Base-by-base conservation (phyloP, 2,329 filamentous ascomycete genomes). In the Phialophora verrucosa region DNA sequence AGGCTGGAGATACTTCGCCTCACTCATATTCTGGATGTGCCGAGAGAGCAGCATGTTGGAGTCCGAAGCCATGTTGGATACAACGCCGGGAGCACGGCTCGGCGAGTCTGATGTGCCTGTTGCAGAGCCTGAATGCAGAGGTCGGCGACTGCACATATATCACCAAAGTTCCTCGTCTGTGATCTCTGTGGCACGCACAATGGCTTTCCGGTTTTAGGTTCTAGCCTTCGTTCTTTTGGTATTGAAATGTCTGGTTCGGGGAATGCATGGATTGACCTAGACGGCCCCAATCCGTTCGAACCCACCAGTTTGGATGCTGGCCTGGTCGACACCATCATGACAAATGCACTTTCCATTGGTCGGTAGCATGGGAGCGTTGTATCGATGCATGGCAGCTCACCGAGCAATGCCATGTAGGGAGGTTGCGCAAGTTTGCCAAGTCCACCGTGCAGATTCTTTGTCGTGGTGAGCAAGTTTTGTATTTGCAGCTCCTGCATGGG, bases 1-100 rank as follows among this genome's bases (percentile, higher is more conserved):
- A 56, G 77, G 78, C 71, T 81, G 78, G 25, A 83, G 62, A 69
- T 63, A 32, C 25, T 51, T 59, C 1, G 78, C 81, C 32, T 78
- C 77, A 72, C 73, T 78, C 66, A 74, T 71, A 63, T 85, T 78
- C 71, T 85, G 83, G 67, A 84, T 84, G 64, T 82, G 80, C 14
- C 66, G 55, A 31, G 60, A 35, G 27, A 55, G 23, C 47, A 69
- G 44, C 38, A 63, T 55, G 38, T 50, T 61, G 31, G 44, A n/a
- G 23, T 51, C 29, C 4, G 60, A 47, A 32, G 55, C 58, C 61
- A 67, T 65, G 27, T 44, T 8, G 38, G 38, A 44, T n/a, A 44
- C 38, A 8, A 17, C 38, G 5, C 7, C 38, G 14, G 14, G 6
- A 11, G 38, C 17, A 8, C 38, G 8, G 38, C 38, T 44, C 14